Evolutionary conservation across 2,329 filamentous ascomycete genomes (phyloP), one percentile per base, ranked within the genome.

Genomic region (Fusarium torreyae): DNA sequence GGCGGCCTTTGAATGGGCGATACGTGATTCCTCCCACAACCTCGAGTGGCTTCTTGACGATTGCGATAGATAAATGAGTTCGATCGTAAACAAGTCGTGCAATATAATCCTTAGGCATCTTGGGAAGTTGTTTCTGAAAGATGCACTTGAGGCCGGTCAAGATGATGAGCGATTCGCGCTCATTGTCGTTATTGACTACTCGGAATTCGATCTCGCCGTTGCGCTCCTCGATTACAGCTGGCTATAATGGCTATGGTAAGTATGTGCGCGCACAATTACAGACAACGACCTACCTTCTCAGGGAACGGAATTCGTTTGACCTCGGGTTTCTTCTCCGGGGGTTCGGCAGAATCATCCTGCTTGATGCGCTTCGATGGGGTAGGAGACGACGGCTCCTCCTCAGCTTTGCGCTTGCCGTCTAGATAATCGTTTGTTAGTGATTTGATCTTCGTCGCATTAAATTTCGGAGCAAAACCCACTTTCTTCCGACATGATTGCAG

Each of bases 81-180:
- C 96, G 91, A 80, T 99, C 96, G 82, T 99, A 99, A 61, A 99
- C 96, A 9, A 99, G 89, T 39, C 96, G 92, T 6, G 96, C 96
- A 74, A 99, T 98, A 79, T 99, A 99, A 77, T 98, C 96, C 80
- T 98, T 98, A 15, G 96, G 96, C 96, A 99, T 99, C 81, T 98
- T 98, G 1, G 96, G 96, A 7, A 99, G 86, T 77, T 99, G 96
- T 75, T 98, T 98, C 79, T 99, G 96, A 76, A 99, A 98, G 70
- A 99, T 97, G 77, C 94, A 97, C 79, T 98, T 99, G 57, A 99
- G 85, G 15, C 96, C 96, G 0, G 95, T 98, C 62, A 99, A 86
- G 73, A 99, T 97, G 76, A 98, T 97, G 71, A 94, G 90, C 77
- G 93, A 97, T 76, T 97, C 94, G 69, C 92, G 88, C 38, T 90